These are phyloP conservation scores for Hypoxylon sp. DNA, from an alignment of 2,329 filamentous ascomycete species.

Conservation along the genomic window DNA sequence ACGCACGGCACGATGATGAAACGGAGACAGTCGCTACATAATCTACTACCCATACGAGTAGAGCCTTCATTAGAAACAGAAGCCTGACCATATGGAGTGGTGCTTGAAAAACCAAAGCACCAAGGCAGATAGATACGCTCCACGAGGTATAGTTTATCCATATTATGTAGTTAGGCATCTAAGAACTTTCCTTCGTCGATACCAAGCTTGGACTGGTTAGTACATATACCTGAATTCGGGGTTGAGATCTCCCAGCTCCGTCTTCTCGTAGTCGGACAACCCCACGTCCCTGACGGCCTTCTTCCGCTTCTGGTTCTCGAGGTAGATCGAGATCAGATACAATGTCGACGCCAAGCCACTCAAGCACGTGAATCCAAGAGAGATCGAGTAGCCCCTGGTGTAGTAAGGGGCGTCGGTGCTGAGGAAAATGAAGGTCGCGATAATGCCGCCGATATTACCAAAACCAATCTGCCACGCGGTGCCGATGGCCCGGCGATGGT, in stretches of 20 bases:
- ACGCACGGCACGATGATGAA: too few species aligned
- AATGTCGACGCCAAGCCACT: constrained; percentile 69
- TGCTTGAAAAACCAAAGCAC: not conserved
- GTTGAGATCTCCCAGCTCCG: constrained; percentile 66
- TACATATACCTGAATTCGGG: constrained; percentile 68
- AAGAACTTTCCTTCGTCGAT: not conserved
- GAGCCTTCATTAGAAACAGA: too few species aligned
- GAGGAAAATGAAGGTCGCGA: constrained; percentile 78
- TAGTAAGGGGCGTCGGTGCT: constrained; percentile 75
- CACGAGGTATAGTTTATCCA: not conserved
- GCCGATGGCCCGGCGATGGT: constrained; percentile 75
- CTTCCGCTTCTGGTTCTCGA: constrained; percentile 71
- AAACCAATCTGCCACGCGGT: constrained; percentile 83
- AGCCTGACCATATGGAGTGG: not conserved
- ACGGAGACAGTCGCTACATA: too few species aligned
- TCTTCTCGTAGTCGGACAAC: constrained; percentile 70
- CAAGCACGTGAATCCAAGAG: constrained; percentile 77
- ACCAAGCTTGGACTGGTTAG: constrained; percentile 49
- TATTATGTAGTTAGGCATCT: not conserved
- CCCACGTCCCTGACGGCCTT: constrained; percentile 59
- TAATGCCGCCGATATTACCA: constrained; percentile 83
- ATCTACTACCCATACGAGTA: too few species aligned
- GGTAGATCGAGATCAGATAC: constrained; percentile 70
- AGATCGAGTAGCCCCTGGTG: constrained; percentile 80
- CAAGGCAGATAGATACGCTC: too few species aligned